Conservation (phyloP, 2,329 filamentous ascomycete species). For the Gnomoniopsis smithogilvyi region DNA sequence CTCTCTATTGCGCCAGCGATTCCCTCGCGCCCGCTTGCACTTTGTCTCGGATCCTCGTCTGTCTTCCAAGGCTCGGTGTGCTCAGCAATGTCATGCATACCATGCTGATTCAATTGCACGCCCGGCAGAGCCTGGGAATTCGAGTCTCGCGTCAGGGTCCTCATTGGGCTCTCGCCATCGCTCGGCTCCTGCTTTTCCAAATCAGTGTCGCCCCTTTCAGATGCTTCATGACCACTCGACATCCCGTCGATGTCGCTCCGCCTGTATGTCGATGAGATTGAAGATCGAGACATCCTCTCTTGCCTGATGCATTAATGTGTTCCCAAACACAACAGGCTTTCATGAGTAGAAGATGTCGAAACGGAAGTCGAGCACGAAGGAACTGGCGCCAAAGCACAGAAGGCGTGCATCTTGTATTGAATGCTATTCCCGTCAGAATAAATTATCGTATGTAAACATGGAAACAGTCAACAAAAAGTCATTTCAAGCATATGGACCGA, state of each 20-base stretch:
- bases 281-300: neutral
- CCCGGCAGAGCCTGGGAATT: constrained; percentile 4
- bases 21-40: constrained; percentile 20
- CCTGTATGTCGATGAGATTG: neutral
- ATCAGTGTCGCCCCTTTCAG: neutral
- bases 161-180: neutral
- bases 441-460: no score
- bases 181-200: neutral
- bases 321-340: neutral
- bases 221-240: neutral
- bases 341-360: neutral
- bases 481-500: neutral
- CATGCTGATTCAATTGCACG: neutral
- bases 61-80: neutral
- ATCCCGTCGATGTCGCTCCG: neutral
- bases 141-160: neutral
- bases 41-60: neutral
- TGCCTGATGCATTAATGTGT: no score
- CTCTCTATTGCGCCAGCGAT: constrained; percentile 30
- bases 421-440: neutral
- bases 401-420: neutral
- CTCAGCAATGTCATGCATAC: neutral
- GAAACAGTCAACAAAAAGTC: no score
- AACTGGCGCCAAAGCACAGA: no score
- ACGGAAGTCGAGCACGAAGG: neutral